phyloP scores from a whole-genome alignment of 148 eudicot genomes.

The Nepenthes mirabilis region DNA sequence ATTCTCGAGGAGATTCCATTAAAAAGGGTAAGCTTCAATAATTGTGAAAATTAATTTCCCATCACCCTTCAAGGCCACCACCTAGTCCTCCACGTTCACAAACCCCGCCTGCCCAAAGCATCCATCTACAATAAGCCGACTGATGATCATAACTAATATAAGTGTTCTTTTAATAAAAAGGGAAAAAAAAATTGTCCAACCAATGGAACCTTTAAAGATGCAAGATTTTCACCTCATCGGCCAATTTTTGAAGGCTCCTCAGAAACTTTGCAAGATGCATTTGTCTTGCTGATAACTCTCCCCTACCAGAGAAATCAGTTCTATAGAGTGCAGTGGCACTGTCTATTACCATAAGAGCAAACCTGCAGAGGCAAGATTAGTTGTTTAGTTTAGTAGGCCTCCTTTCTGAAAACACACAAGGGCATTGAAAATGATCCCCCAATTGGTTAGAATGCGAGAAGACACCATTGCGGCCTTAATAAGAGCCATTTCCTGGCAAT shows the following conservation, averaged over 20 bases:
- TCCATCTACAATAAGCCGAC: no score
- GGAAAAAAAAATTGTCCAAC: not conserved
- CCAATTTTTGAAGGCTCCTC: slow-evolving; percentile 92
- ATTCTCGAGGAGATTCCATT: no score
- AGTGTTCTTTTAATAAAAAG: no score
- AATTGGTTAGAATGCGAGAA: no score
- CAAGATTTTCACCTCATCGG: slow-evolving; percentile 58
- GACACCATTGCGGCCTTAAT: no score
- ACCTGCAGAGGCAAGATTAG: slow-evolving; percentile 30
- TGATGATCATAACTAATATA: no score
- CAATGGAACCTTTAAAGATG: not conserved
- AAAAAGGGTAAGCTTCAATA: no score
- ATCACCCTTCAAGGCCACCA: no score
- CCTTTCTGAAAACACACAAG: not conserved
- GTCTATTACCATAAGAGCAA: slow-evolving; percentile 93
- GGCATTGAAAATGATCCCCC: not conserved
- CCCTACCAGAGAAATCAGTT: slow-evolving; percentile 95
- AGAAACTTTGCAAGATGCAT: slow-evolving; percentile 97
- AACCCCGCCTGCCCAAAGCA: no score
- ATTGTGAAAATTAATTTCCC: no score
- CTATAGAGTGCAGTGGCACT: slow-evolving; percentile 98
- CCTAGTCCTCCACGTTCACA: no score
- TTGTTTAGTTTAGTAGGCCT: not conserved
- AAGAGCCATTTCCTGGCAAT: no score
- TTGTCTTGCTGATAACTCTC: slow-evolving; percentile 92